Conservation (phyloP, 1,284 basidiomycete species). For the Phaffia rhodozyma region DNA sequence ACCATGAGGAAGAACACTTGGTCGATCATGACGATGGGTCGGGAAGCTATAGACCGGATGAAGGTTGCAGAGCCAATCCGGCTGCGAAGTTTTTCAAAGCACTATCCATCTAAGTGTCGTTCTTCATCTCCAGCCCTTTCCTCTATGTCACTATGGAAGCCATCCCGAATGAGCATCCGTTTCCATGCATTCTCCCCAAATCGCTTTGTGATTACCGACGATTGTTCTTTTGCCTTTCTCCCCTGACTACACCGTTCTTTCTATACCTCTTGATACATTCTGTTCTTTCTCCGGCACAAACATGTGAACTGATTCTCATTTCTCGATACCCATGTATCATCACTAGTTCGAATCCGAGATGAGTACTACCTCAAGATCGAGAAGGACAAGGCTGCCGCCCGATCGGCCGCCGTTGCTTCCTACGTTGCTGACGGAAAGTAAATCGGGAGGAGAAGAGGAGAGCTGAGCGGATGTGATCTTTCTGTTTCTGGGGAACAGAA, state of each 20-base stretch:
- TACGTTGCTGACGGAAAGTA: slow-evolving; percentile 10
- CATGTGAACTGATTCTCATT: not conserved
- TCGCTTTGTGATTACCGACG: not conserved
- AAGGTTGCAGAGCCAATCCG: too few species aligned
- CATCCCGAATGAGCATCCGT: not conserved
- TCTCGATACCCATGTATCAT: not conserved
- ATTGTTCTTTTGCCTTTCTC: slow-evolving; percentile 8
- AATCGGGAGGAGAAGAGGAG: too few species aligned
- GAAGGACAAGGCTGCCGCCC: slow-evolving; percentile 35
- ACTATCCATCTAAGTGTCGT: not conserved
- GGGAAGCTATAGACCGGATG: too few species aligned
- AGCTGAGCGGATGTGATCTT: too few species aligned
- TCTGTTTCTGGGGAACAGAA: too few species aligned
- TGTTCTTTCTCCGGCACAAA: not conserved
- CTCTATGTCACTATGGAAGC: too few species aligned
- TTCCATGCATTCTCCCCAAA: slow-evolving; percentile 11
- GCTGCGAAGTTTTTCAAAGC: too few species aligned
- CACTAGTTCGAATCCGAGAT: slow-evolving; percentile 62
- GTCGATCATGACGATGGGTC: too few species aligned
- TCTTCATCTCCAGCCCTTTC: slow-evolving; percentile 18
- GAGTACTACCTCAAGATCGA: slow-evolving; percentile 71
- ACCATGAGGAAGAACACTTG: too few species aligned
- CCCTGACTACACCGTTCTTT: not conserved
- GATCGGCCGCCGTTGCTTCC: not conserved
- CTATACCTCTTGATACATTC: not conserved